Base-by-base conservation (phyloP, 1,284 basidiomycete species). In the Rhodotorula sp. region DNA sequence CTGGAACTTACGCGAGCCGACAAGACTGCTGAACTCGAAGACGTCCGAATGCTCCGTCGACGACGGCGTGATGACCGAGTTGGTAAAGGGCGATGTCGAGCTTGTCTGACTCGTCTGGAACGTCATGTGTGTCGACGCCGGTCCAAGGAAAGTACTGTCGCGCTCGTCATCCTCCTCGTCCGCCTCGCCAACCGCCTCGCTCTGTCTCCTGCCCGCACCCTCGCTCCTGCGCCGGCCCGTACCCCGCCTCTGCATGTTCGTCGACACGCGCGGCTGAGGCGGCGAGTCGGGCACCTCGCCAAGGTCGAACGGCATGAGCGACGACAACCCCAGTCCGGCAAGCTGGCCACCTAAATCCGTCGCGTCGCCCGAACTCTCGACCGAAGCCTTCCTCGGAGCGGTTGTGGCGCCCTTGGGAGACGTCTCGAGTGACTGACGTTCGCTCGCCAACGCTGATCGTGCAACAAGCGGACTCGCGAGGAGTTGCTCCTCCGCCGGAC, bases 21-120 rank as follows among this genome's bases (percentile, higher is more conserved):
- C 64, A 15, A 74, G 52, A 39, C 67, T 67, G 59, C 64, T 63
- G 47, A 70, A 74, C 48, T 74, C 73, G 66, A 74, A 74, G 15
- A 67, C 73, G 30, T 74, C 73, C 13, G 67, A 70, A n/a, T 67
- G 70, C 1, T 34, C 66, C 32, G 70, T 67, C 15, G 57, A 57
- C 2, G 70, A 39, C 24, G 55, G 68, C 19, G 67, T 66, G 34
- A 63, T 54, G 17, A 34, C 57, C 29, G 60, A 39, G 48, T 44
- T 36, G 0, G 64, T 47, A 20, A 20, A 22, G 1, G 36, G 55
- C 32, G 55, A 60, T 13, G 47, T 49, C 30, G 59, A 59, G 47
- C 64, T 63, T 24, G 52, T 44, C 47, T 72, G 66, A 52, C 70
- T 70, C 39, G 63, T 59, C 62, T 70, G 62, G 36, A 48, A 24